Evolutionary conservation across 257 asterid species (phyloP).

Genomic region (Misopates orontium): DNA sequence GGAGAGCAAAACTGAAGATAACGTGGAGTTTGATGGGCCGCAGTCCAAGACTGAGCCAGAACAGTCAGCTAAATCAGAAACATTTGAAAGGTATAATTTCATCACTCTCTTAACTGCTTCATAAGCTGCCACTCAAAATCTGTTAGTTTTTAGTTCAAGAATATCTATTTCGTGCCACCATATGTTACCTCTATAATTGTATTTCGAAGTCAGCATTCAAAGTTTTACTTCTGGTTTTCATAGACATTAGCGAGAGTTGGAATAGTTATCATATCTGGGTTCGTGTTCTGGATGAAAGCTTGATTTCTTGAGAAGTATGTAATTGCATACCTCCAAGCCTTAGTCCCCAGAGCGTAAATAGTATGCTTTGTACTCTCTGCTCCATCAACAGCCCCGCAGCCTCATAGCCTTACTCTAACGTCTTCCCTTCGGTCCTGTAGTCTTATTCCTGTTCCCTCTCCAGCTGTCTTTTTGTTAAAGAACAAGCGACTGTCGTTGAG

Average conservation of each 20-base stretch:
- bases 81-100: constrained; percentile 42
- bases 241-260: background rate
- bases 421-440: background rate
- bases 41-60: constrained; percentile 35
- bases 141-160: background rate
- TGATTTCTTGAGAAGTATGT: background rate
- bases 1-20: constrained; percentile 30
- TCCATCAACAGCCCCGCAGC: background rate
- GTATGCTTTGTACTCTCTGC: background rate
- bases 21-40: constrained; percentile 26
- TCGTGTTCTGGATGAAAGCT: background rate
- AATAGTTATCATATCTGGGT: background rate
- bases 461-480: background rate
- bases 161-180: background rate
- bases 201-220: background rate
- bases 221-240: background rate
- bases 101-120: background rate
- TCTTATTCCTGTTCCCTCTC: background rate
- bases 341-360: background rate
- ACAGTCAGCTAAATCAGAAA: constrained; percentile 36
- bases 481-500: background rate
- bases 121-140: constrained; percentile 2
- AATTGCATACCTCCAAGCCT: background rate
- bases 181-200: background rate
- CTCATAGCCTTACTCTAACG: background rate